Evolutionary conservation across 2,329 filamentous ascomycete genomes (phyloP).

Genomic region (Lachnellula willkommii): DNA sequence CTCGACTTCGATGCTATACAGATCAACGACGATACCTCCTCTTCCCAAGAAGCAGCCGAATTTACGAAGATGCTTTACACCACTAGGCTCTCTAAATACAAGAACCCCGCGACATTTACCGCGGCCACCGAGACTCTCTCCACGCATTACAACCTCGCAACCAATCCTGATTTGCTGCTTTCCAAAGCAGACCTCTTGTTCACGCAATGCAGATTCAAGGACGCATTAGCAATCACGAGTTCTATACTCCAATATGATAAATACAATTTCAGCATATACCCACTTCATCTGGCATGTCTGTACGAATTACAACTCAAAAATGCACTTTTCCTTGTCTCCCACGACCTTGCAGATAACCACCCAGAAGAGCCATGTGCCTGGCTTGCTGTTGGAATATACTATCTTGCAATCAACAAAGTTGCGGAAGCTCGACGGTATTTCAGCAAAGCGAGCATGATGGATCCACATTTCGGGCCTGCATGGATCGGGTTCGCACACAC

Average conservation of each 20-base stretch:
- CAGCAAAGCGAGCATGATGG: conserved; percentile 95
- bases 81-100: conserved; percentile 90
- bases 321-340: conserved; percentile 82
- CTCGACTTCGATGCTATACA: conserved; percentile 83
- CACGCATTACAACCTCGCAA: conserved; percentile 82
- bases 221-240: conserved; percentile 78
- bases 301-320: conserved; percentile 85
- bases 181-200: conserved; percentile 87
- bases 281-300: conserved; percentile 84
- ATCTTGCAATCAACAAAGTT: conserved; percentile 81
- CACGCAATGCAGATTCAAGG: conserved; percentile 88
- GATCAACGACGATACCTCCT: conserved; percentile 57
- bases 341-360: conserved; percentile 86
- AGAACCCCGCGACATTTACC: conserved; percentile 76
- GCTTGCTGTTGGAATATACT: conserved; percentile 93
- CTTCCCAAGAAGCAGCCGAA: conserved; percentile 79
- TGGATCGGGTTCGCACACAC: conserved; percentile 99
- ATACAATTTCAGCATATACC: conserved; percentile 84
- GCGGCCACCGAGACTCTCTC: conserved; percentile 84
- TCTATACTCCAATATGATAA: conserved; percentile 77
- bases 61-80: conserved; percentile 97
- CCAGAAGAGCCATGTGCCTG: conserved; percentile 89
- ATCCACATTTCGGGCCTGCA: conserved; percentile 91
- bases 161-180: conserved; percentile 85
- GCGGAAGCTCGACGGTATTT: conserved; percentile 94